Evolutionary conservation across 2,329 filamentous ascomycete species (phyloP), one percentile per base, ranked within the genome.

Genomic region (Calcarisporium arbuscula): DNA sequence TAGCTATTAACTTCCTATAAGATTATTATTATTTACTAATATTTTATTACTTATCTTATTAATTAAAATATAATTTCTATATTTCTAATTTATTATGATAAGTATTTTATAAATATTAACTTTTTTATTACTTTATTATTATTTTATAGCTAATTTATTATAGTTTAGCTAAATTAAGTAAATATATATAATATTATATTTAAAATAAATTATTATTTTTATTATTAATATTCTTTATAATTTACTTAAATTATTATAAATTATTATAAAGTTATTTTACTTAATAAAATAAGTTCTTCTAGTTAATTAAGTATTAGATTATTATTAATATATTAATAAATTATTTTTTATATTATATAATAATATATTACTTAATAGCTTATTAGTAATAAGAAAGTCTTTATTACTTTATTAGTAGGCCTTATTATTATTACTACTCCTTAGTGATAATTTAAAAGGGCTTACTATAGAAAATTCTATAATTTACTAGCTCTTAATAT

Each of bases 21-120:
- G n/a, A n/a, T n/a, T n/a, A n/a, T 25, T 25, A 25, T 25, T 9
- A 9, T 25, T 9, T 25, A 25, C n/a, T 25, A 9, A 25, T 25
- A 25, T 25, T 25, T 25, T 25, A 25, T 25, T 25, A 25, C n/a
- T 25, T n/a, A n/a, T n/a, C n/a, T n/a, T n/a, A n/a, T n/a, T n/a
- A n/a, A n/a, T n/a, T n/a, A n/a, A n/a, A 25, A 9, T 25, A 25
- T 25, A 25, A 25, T 25, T 25, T 25, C 8, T 25, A 25, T 25
- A n/a, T n/a, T n/a, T n/a, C n/a, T n/a, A n/a, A n/a, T n/a, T n/a
- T n/a, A n/a, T n/a, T n/a, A n/a, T n/a, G n/a, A n/a, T n/a, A n/a
- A n/a, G n/a, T n/a, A n/a, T n/a, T n/a, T n/a, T n/a, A n/a, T n/a
- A n/a, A n/a, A 25, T 25, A 25, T 25, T 25, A 25, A 25, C 9